Evolutionary conservation across 1,139 yeast species (phyloP).

Genomic region (Pichia norvegensis): DNA sequence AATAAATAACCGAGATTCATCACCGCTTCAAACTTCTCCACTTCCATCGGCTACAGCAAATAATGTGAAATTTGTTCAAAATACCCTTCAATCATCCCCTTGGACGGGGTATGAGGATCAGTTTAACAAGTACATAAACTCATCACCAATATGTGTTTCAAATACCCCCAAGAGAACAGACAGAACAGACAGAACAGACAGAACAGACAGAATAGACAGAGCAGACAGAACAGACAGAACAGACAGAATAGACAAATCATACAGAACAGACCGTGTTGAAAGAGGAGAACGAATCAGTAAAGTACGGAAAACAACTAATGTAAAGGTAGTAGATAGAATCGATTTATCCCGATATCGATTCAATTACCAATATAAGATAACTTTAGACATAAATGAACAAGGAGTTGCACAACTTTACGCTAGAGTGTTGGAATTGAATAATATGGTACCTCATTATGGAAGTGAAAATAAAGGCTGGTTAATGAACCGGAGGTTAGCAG

Average conservation of each 20-base stretch:
- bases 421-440: conserved; percentile 7
- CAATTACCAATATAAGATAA: conserved; percentile 7
- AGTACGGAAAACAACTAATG: background rate
- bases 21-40: conserved; percentile 15
- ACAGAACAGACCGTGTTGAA: too few relatives aligned
- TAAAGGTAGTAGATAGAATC: background rate
- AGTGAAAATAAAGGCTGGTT: background rate
- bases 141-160: conserved; percentile 10
- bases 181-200: background rate
- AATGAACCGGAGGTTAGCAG: background rate
- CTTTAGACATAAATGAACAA: conserved; percentile 7
- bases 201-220: too few relatives aligned
- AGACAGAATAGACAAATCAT: too few relatives aligned
- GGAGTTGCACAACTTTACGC: conserved; percentile 11
- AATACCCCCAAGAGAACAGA: background rate
- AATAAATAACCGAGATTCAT: conserved; percentile 2
- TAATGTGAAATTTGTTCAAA: background rate
- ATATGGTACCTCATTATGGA: background rate
- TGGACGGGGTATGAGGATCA: conserved; percentile 6
- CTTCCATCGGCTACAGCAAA: conserved; percentile 4
- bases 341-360: conserved; percentile 1
- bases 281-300: background rate
- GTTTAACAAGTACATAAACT: conserved; percentile 11
- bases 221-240: too few relatives aligned
- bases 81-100: background rate